Evolutionary conservation across 1,139 yeast genomes (phyloP).

Genomic region (Meyerozyma sp.): DNA sequence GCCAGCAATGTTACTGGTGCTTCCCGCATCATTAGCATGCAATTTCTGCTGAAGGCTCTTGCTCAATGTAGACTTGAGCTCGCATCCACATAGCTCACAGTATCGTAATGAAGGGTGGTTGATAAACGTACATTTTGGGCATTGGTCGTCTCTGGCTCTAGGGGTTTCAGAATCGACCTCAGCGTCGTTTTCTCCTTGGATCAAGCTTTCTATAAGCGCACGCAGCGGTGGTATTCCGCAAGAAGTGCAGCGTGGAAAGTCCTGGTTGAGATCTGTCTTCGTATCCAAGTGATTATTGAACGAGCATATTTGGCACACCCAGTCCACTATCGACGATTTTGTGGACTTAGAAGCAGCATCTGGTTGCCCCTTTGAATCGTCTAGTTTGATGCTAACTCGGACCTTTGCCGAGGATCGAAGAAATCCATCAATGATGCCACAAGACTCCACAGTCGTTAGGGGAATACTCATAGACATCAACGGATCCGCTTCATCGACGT

Average conservation of each 20-base stretch:
- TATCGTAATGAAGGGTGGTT: conserved; percentile 73
- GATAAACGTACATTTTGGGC: conserved; percentile 79
- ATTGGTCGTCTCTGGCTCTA: conserved; percentile 37
- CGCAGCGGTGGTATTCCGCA: conserved; percentile 57
- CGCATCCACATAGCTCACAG: conserved; percentile 87
- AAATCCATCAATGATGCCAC: conserved; percentile 55
- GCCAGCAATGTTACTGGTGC: conserved; percentile 8
- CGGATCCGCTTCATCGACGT: conserved; percentile 52
- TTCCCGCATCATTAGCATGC: conserved; percentile 1
- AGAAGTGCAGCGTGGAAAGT: conserved; percentile 57
- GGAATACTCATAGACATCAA: conserved; percentile 45
- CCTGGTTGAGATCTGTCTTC: conserved; percentile 25
- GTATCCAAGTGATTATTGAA: conserved; percentile 50
- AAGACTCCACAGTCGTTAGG: conserved; percentile 37
- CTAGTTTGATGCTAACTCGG: conserved; percentile 17
- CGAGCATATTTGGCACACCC: conserved; percentile 86
- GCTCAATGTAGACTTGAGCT: conserved; percentile 27
- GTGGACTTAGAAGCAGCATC: neutral
- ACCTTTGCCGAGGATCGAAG: conserved; percentile 78
- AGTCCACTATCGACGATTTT: conserved; percentile 26
- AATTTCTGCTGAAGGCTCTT: conserved; percentile 6
- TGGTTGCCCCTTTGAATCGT: conserved; percentile 1
- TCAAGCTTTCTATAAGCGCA: conserved; percentile 4
- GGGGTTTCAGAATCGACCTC: conserved; percentile 1
- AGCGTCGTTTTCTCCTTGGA: conserved; percentile 1